Evolutionary conservation across 1,139 yeast genomes (phyloP).

Genomic region (Kodamaea plutei): DNA sequence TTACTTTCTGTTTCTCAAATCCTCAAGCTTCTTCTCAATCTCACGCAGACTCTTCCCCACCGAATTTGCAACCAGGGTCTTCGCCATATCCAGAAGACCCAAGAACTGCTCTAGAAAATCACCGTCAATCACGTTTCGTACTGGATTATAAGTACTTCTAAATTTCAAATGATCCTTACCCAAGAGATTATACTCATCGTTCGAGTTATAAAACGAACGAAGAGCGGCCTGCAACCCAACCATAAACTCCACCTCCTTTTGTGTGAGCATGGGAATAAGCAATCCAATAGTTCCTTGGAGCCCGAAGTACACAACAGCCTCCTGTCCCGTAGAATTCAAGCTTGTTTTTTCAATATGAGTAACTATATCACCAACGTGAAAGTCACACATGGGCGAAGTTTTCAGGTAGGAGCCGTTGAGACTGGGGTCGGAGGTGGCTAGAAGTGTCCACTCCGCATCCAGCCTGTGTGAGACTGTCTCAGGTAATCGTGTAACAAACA

Average conservation of each 20-base stretch:
- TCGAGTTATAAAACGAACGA: constrained; percentile 30
- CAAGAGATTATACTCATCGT: constrained; percentile 34
- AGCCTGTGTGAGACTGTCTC: constrained; percentile 39
- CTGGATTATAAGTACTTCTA: constrained; percentile 77
- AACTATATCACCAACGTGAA: constrained; percentile 66
- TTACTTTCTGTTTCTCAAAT: constrained; percentile 43
- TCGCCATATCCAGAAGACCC: constrained; percentile 31
- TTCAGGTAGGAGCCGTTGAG: constrained; percentile 55
- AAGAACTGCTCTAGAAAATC: constrained; percentile 67
- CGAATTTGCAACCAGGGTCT: constrained; percentile 47
- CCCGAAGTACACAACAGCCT: constrained; percentile 67
- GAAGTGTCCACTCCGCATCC: constrained; percentile 50
- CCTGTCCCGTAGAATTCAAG: constrained; percentile 57
- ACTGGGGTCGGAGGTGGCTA: constrained; percentile 30
- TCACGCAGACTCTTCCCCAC: constrained; percentile 57
- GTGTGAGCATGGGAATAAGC: constrained; percentile 61
- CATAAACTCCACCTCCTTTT: constrained; percentile 61
- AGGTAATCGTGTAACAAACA: constrained; percentile 64
- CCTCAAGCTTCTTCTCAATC: constrained; percentile 57
- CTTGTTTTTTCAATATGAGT: constrained; percentile 55
- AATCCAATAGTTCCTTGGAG: constrained; percentile 79
- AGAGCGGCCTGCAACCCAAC: constrained; percentile 50
- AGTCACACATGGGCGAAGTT: constrained; percentile 54
- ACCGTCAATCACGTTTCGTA: constrained; percentile 77
- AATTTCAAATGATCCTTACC: constrained; percentile 68